Conservation (phyloP, 805 yeast species). For the Myxozyma vanderwaltii region DNA sequence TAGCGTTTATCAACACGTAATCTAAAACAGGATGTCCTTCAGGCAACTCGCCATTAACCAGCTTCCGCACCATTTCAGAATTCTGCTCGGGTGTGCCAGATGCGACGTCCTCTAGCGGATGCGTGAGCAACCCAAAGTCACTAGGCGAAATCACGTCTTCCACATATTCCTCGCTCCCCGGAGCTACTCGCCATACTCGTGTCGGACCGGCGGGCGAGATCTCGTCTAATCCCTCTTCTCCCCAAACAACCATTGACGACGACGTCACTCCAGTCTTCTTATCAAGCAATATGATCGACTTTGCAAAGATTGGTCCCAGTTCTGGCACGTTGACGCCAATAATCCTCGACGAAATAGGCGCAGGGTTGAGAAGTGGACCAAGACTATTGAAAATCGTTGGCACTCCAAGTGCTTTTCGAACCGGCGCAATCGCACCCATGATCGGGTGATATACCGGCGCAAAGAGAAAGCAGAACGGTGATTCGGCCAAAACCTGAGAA, state of each 20-base stretch:
- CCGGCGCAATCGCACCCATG: constrained; percentile 76
- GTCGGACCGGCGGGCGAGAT: constrained; percentile 87
- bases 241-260: constrained; percentile 85
- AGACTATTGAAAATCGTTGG: constrained; percentile 93
- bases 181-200: constrained; percentile 72
- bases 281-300: constrained; percentile 70
- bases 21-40: constrained; percentile 66
- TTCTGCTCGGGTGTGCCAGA: constrained; percentile 89
- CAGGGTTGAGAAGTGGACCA: constrained; percentile 94
- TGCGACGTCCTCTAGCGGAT: constrained; percentile 63
- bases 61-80: constrained; percentile 60
- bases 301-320: constrained; percentile 82
- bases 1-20: constrained; percentile 86
- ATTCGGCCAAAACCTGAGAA: constrained; percentile 54
- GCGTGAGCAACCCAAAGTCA: constrained; percentile 81
- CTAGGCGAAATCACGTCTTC: constrained; percentile 42
- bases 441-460: constrained; percentile 96
- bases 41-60: constrained; percentile 49
- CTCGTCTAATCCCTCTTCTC: constrained; percentile 89
- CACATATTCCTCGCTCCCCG: constrained; percentile 18
- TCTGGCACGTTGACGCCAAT: constrained; percentile 84
- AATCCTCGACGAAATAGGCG: constrained; percentile 74
- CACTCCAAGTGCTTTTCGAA: constrained; percentile 78
- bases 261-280: constrained; percentile 48
- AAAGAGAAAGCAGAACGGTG: constrained; percentile 66